A percentile compares a stretch with the other conserved stretches of the same genome.
These are phyloP conservation scores for Cryoendolithus antarcticus DNA, from an alignment of 2,329 filamentous ascomycete genomes.

Conservation along the genomic window DNA sequence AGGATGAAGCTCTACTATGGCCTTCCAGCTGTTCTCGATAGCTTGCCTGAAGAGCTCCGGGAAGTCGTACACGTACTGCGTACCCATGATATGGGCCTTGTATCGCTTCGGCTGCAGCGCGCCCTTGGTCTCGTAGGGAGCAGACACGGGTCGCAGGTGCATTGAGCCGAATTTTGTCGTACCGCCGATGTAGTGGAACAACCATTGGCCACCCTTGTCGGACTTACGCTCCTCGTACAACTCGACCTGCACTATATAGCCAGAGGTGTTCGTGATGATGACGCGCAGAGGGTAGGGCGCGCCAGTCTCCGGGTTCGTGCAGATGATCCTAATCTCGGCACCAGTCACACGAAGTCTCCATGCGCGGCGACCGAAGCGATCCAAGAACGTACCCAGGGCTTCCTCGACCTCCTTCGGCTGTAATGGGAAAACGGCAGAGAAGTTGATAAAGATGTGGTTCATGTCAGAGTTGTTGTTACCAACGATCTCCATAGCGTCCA, in stretches of 20 bases:
- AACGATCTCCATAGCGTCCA: conserved; percentile 95
- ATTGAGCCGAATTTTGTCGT: conserved; percentile 91
- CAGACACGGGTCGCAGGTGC: conserved; percentile 81
- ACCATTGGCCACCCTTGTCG: conserved; percentile 85
- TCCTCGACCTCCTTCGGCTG: conserved; percentile 82
- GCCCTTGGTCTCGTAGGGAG: conserved; percentile 95
- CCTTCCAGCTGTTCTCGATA: conserved; percentile 86
- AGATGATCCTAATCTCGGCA: conserved; percentile 96
- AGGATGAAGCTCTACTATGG: conserved; percentile 61
- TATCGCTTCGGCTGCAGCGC: conserved; percentile 98
- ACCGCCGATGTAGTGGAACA: conserved; percentile 95
- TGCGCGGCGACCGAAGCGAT: conserved; percentile 85
- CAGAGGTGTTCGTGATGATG: conserved; percentile 95
- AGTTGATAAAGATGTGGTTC: conserved; percentile 99
- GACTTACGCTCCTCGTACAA: conserved; percentile 96
- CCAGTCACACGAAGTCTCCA: conserved; percentile 95
- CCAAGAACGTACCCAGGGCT: conserved; percentile 86
- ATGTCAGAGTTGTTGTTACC: conserved; percentile 98
- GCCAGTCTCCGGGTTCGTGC: conserved; percentile 77
- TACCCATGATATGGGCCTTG: conserved; percentile 98
- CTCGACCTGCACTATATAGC: conserved; percentile 95
- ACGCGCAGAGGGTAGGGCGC: conserved; percentile 85
- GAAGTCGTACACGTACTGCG: conserved; percentile 99
- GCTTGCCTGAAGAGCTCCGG: conserved; percentile 97
- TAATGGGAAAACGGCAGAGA: conserved; percentile 90